Evolutionary conservation across 805 yeast genomes (phyloP).

Genomic region (Saccharomycopsis sp.): DNA sequence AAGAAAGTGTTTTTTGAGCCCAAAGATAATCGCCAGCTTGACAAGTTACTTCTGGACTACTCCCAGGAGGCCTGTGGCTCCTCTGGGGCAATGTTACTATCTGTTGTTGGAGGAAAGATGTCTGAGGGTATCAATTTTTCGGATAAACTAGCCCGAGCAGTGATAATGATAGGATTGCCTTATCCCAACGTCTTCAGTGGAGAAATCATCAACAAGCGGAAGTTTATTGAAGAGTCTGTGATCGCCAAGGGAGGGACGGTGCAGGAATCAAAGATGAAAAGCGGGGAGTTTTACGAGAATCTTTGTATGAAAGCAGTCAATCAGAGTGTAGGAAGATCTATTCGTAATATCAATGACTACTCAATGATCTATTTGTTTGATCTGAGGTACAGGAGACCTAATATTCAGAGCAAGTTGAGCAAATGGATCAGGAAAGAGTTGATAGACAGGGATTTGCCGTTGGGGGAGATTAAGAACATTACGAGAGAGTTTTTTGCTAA

Average conservation of each 20-base stretch:
- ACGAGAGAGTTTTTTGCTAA: not conserved
- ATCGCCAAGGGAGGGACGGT: constrained; percentile 41
- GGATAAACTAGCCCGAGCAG: constrained; percentile 81
- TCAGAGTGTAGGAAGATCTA: constrained; percentile 89
- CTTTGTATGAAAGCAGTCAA: constrained; percentile 87
- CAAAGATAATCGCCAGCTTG: constrained; percentile 35
- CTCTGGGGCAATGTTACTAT: constrained; percentile 60
- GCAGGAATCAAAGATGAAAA: constrained; percentile 39
- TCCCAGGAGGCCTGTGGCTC: constrained; percentile 26
- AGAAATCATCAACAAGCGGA: constrained; percentile 66
- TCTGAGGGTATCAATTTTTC: constrained; percentile 93
- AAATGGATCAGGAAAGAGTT: constrained; percentile 61
- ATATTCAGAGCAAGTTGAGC: constrained; percentile 55
- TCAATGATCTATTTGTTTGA: constrained; percentile 72
- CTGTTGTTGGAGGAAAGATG: constrained; percentile 89
- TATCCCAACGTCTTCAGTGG: constrained; percentile 82
- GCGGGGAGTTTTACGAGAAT: constrained; percentile 65
- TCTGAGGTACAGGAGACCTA: constrained; percentile 41
- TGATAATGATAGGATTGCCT: constrained; percentile 82
- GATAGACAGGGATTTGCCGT: constrained; percentile 9
- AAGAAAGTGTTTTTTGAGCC: constrained; percentile 58
- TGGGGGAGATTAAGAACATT: not conserved
- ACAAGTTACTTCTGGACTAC: constrained; percentile 44
- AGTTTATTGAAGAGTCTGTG: constrained; percentile 51
- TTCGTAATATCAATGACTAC: constrained; percentile 76